Evolutionary conservation across 176 grass and related monocot genomes (phyloP).

Genomic region (Musa beccarii): DNA sequence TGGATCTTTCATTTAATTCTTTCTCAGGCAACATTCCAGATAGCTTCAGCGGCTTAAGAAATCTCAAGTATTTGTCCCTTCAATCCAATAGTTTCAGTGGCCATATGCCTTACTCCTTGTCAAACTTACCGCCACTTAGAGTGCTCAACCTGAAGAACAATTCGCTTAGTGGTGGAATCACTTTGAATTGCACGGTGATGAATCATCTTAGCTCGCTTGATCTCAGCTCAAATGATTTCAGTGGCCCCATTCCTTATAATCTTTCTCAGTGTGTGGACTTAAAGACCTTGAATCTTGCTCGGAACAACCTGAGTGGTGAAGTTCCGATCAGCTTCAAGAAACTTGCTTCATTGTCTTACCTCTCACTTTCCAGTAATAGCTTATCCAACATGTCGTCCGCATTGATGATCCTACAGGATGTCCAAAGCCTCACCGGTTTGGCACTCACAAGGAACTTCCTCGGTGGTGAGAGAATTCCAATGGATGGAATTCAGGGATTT

Average conservation of each 20-base stretch:
- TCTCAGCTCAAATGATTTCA: conserved; percentile 62
- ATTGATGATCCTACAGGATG: conserved; percentile 68
- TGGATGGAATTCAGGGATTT: conserved; percentile 63
- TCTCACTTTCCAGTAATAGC: conserved; percentile 93
- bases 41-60: conserved; percentile 55
- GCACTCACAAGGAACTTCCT: conserved; percentile 76
- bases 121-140: conserved; percentile 43
- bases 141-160: conserved; percentile 87
- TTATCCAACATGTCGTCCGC: conserved; percentile 74
- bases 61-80: conserved; percentile 62
- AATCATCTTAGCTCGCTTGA: conserved; percentile 61
- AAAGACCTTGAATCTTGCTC: conserved; percentile 75
- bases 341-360: conserved; percentile 51
- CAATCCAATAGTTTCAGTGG: conserved; percentile 72
- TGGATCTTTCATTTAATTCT: conserved; percentile 91
- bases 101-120: conserved; percentile 50
- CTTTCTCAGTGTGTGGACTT: conserved; percentile 56
- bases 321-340: conserved; percentile 68
- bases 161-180: conserved; percentile 46
- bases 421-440: conserved; percentile 56
- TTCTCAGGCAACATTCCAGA: conserved; percentile 70
- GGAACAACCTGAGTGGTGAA: conserved; percentile 75
- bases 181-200: conserved; percentile 64
- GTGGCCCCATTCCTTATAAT: conserved; percentile 45
- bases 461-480: conserved; percentile 48